Evolutionary conservation across 2,329 filamentous ascomycete genomes (phyloP).

Genomic region (Hypoxylon sp.): DNA sequence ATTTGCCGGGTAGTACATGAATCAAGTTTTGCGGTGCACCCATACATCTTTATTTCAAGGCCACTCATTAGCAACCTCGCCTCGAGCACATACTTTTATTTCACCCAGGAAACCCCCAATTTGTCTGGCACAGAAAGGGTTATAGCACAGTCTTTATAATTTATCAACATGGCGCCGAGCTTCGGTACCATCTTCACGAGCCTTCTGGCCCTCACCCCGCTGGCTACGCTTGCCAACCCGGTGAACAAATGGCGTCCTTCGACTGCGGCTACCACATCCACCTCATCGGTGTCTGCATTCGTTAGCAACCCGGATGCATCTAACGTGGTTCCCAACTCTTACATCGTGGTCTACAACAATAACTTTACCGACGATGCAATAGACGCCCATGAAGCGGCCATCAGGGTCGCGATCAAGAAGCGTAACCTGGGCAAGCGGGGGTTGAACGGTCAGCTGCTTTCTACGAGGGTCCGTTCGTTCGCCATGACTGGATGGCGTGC

Average conservation of each 20-base stretch:
- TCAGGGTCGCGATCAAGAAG: conserved; percentile 64
- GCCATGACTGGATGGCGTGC: conserved; percentile 64
- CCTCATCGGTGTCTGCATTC: conserved; percentile 56
- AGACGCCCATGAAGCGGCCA: conserved; percentile 60
- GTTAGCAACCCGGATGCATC: conserved; percentile 62
- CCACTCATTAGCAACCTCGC: conserved; percentile 21
- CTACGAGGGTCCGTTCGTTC: conserved; percentile 60
- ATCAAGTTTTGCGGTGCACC: conserved; percentile 9
- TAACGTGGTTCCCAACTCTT: conserved; percentile 66
- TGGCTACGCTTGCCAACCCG: conserved; percentile 44
- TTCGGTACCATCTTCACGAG: conserved; percentile 46
- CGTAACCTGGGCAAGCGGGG: conserved; percentile 67
- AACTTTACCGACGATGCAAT: conserved; percentile 62
- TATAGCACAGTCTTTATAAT: conserved; percentile 15
- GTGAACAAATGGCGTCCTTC: conserved; percentile 42
- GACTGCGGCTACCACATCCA: conserved; percentile 35
- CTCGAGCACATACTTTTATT: conserved; percentile 4
- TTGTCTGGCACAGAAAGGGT: conserved; percentile 46
- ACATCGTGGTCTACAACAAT: conserved; percentile 74
- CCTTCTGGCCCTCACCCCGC: conserved; percentile 46
- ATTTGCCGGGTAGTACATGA: neutral
- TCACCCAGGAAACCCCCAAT: conserved; percentile 26
- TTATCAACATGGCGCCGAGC: conserved; percentile 47
- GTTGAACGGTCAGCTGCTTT: conserved; percentile 60
- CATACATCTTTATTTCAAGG: conserved; percentile 25